Percentiles rank a stretch among this genome's conserved stretches.
Conservation (phyloP, 345 rosid genomes). For the Cardamine resedifolia region DNA sequence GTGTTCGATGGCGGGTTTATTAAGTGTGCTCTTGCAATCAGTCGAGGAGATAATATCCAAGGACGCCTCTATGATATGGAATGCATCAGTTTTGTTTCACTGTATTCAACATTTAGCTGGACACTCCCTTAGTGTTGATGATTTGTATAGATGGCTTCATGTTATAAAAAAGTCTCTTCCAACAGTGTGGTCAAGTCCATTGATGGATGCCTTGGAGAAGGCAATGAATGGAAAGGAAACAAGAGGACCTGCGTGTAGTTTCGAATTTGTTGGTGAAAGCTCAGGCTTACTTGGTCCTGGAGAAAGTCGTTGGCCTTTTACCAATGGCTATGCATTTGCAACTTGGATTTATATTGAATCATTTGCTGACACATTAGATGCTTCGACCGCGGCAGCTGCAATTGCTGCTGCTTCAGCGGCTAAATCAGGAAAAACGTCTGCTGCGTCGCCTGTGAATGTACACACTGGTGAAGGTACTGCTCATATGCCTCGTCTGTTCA, state of each 20-base stretch:
- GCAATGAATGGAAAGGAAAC: constrained; percentile 87
- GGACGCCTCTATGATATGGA: constrained; percentile 63
- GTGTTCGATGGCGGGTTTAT: constrained; percentile 89
- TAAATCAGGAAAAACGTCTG: constrained; percentile 89
- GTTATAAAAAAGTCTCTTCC: constrained; percentile 59
- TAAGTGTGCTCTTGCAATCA: constrained; percentile 75
- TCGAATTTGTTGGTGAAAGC: constrained; percentile 93
- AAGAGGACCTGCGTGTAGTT: constrained; percentile 88
- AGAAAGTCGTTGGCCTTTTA: constrained; percentile 96
- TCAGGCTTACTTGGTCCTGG: constrained; percentile 99
- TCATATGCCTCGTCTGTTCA: constrained; percentile 95
- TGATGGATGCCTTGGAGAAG: constrained; percentile 79
- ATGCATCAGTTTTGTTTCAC: constrained; percentile 70
- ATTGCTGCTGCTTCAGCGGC: constrained; percentile 96
- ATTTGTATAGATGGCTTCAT: constrained; percentile 72
- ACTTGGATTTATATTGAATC: constrained; percentile 98
- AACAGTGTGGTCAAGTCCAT: constrained; percentile 63
- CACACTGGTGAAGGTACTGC: constrained; percentile 93
- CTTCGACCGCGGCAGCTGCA: constrained; percentile 95
- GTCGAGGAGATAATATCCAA: constrained; percentile 69
- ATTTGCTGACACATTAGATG: constrained; percentile 90
- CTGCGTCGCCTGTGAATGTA: constrained; percentile 76
- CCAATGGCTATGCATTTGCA: constrained; percentile 92
- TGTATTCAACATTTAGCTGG: constrained; percentile 86
- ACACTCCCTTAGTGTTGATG: constrained; percentile 75